Conservation (phyloP, 2,329 filamentous ascomycete species). For the Stachybotrys elegans region DNA sequence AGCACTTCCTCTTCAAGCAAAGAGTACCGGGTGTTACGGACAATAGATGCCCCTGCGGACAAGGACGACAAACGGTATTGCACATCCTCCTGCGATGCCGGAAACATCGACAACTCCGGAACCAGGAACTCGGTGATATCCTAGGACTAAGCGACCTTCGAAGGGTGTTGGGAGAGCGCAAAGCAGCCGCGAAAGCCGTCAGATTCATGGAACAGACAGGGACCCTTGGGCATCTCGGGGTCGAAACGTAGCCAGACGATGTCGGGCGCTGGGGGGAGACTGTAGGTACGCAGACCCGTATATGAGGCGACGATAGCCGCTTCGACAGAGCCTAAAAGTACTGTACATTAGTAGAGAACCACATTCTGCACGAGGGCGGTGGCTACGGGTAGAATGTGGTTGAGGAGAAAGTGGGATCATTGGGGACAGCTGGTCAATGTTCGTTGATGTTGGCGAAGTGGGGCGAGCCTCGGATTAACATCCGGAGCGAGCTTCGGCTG, state of each 20-base stretch:
- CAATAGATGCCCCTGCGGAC: conserved; percentile 5
- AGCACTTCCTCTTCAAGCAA: conserved; percentile 9
- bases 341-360: background rate
- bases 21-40: conserved; percentile 7
- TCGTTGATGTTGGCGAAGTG: too few species aligned
- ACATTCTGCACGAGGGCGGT: background rate
- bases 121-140: background rate
- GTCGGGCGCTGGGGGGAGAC: background rate
- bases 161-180: background rate
- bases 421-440: background rate
- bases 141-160: background rate
- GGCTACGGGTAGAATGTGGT: background rate
- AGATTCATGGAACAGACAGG: conserved; percentile 1
- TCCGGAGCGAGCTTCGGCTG: too few species aligned
- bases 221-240: background rate
- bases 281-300: background rate
- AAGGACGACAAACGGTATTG: conserved; percentile 8
- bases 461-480: too few species aligned
- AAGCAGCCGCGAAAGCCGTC: conserved; percentile 1
- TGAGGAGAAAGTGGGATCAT: background rate
- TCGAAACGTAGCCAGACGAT: background rate
- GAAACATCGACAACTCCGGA: background rate
- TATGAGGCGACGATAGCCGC: background rate
- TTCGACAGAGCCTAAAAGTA: background rate
- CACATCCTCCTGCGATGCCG: conserved; percentile 5